Evolutionary conservation across 352 stramenopile genomes (phyloP).

Genomic region (Stramenopiles sp.): DNA sequence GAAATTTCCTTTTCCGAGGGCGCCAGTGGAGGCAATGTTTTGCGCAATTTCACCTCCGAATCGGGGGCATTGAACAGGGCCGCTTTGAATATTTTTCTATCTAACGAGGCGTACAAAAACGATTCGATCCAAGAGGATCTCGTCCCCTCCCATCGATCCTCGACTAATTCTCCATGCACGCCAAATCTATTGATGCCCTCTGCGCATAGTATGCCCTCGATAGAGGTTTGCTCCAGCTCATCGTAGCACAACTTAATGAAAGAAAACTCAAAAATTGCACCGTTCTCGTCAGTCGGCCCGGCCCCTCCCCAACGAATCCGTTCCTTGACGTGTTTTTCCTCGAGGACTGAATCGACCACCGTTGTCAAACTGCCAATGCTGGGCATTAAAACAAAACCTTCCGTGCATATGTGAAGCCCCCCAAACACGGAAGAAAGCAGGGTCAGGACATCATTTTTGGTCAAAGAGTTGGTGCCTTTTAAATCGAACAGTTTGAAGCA

Average conservation of each 20-base stretch:
- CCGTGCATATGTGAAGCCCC: background rate
- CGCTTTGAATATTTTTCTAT: slow-evolving; percentile 8
- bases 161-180: background rate
- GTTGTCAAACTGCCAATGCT: no score
- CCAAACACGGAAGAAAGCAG: background rate
- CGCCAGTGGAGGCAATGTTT: background rate
- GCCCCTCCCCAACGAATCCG: no score
- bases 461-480: background rate
- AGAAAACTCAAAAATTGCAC: no score
- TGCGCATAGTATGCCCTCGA: background rate
- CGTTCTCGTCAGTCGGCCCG: no score
- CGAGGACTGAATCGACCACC: no score
- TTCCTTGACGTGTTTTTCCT: no score
- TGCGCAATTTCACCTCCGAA: slow-evolving; percentile 1
- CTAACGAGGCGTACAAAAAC: background rate
- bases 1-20: background rate
- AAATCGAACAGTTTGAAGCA: slow-evolving; percentile 3
- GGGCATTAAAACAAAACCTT: slow-evolving; percentile 6
- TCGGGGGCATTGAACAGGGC: background rate
- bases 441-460: background rate
- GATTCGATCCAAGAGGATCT: background rate
- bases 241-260: no score
- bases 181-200: background rate
- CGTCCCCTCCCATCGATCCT: background rate
- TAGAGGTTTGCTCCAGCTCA: slow-evolving; percentile 11